A percentile compares a stretch with the other conserved stretches of the same genome.
Evolutionary conservation across 2,329 filamentous ascomycete species (phyloP).

Genomic region (Arthrobotrys conoides): DNA sequence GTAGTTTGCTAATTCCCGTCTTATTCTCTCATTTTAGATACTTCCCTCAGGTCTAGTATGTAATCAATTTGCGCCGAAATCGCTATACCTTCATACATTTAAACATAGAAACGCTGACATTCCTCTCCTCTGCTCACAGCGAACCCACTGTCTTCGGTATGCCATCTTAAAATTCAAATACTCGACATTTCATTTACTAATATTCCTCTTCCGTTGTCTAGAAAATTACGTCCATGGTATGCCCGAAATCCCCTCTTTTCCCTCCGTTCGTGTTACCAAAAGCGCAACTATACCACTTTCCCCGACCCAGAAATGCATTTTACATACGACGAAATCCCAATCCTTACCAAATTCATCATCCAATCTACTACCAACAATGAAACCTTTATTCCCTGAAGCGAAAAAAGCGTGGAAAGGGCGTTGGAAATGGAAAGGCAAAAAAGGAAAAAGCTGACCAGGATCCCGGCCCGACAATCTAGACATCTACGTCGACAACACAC

Average conservation of each 20-base stretch:
- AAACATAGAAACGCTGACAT: constrained; percentile 39
- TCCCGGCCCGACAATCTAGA: constrained; percentile 69
- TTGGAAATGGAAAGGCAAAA: constrained; percentile 10
- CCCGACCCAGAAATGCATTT: constrained; percentile 5
- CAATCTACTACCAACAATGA: constrained; percentile 33
- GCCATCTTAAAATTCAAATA: constrained; percentile 60
- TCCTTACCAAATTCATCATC: constrained; percentile 6
- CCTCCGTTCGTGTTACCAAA: constrained; percentile 40
- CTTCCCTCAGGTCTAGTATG: constrained; percentile 91
- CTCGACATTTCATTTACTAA: constrained; percentile 10
- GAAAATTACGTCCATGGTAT: constrained; percentile 98
- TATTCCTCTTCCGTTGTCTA: constrained; percentile 63
- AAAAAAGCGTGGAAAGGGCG: neutral
- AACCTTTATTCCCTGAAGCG: constrained; percentile 31
- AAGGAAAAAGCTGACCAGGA: constrained; percentile 8
- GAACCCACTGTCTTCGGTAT: constrained; percentile 92
- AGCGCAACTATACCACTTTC: constrained; percentile 33
- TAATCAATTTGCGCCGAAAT: constrained; percentile 66
- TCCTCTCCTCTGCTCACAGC: constrained; percentile 67
- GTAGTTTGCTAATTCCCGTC: constrained; percentile 51
- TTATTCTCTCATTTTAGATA: constrained; percentile 73
- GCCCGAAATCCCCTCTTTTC: constrained; percentile 63
- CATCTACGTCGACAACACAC: constrained; percentile 96
- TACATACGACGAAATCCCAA: constrained; percentile 11
- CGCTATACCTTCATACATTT: neutral